Evolutionary conservation across 495 filamentous ascomycete species (phyloP).

Genomic region (Symbiotaphrina buchneri): DNA sequence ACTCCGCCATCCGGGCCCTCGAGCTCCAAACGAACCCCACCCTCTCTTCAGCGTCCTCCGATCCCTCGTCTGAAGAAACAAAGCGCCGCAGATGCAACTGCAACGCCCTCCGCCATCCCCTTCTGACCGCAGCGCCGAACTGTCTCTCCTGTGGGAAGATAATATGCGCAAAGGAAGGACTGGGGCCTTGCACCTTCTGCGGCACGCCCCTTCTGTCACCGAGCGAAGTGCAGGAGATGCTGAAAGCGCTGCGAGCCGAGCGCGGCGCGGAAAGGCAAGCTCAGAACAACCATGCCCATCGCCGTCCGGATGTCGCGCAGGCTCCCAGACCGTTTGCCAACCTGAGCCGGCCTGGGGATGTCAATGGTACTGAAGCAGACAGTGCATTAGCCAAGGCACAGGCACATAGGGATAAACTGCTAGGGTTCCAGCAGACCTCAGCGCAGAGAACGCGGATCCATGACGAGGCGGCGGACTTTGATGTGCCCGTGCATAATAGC

Average conservation of each 20-base stretch:
- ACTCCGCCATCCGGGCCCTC: slow-evolving; percentile 73
- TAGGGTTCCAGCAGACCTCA: slow-evolving; percentile 74
- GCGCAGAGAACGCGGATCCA: slow-evolving; percentile 69
- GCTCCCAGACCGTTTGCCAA: slow-evolving; percentile 15
- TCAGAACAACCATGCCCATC: slow-evolving; percentile 44
- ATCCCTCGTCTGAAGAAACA: too few relatives aligned
- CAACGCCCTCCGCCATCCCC: slow-evolving; percentile 62
- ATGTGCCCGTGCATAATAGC: slow-evolving; percentile 40
- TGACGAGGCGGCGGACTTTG: slow-evolving; percentile 88
- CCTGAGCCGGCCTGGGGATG: slow-evolving; percentile 21
- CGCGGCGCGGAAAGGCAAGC: slow-evolving; percentile 68
- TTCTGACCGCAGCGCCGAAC: slow-evolving; percentile 74
- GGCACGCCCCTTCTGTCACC: slow-evolving; percentile 42
- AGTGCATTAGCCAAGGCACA: slow-evolving; percentile 25
- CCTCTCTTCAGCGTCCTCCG: slow-evolving; percentile 17
- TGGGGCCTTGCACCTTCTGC: slow-evolving; percentile 92
- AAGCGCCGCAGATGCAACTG: slow-evolving; percentile 51
- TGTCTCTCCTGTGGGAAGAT: slow-evolving; percentile 88
- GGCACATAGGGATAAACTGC: slow-evolving; percentile 62
- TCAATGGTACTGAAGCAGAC: slow-evolving; percentile 15
- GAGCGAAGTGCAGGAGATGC: slow-evolving; percentile 61
- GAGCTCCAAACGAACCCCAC: slow-evolving; percentile 78
- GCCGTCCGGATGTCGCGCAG: slow-evolving; percentile 38
- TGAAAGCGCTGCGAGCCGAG: slow-evolving; percentile 67
- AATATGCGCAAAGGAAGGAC: slow-evolving; percentile 83